Conservation (phyloP, 176 grass and related monocot genomes). For the Avena eriantha region DNA sequence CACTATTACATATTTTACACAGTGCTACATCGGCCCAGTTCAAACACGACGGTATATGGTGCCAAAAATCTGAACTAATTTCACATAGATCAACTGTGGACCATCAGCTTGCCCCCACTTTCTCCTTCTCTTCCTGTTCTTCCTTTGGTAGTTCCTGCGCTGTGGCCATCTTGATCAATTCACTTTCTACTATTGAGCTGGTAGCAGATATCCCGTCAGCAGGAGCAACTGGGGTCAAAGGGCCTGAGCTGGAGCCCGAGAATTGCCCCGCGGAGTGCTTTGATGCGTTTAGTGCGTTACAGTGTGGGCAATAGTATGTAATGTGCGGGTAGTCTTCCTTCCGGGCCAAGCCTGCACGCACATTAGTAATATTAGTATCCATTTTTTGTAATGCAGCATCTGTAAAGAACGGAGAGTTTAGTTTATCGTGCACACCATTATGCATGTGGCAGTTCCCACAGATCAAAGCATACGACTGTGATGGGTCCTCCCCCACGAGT, state of each 20-base stretch:
- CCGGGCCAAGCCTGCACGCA: conserved; percentile 75
- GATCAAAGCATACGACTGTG: conserved; percentile 93
- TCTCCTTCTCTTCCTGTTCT: conserved; percentile 45
- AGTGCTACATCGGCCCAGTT: conserved; percentile 52
- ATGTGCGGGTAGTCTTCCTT: conserved; percentile 93
- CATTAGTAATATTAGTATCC: background rate
- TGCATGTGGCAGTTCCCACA: conserved; percentile 98
- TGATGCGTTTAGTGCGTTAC: conserved; percentile 75
- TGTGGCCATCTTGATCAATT: conserved; percentile 53
- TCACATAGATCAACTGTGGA: conserved; percentile 38
- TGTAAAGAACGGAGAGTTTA: conserved; percentile 8
- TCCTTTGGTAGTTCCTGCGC: conserved; percentile 49
- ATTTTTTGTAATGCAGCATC: background rate
- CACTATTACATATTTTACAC: conserved; percentile 62
- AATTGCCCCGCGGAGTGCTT: conserved; percentile 55
- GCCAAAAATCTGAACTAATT: conserved; percentile 43
- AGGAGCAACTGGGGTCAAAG: conserved; percentile 47
- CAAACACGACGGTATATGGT: conserved; percentile 35
- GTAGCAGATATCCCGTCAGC: conserved; percentile 47
- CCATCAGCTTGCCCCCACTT: conserved; percentile 36
- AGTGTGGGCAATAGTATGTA: conserved; percentile 95
- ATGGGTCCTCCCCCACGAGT: conserved; percentile 94
- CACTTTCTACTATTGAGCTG: conserved; percentile 47
- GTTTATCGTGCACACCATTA: conserved; percentile 66
- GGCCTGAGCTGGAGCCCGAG: conserved; percentile 50